Conservation (phyloP, 306 rosid genomes). For the Vigna unguiculata region DNA sequence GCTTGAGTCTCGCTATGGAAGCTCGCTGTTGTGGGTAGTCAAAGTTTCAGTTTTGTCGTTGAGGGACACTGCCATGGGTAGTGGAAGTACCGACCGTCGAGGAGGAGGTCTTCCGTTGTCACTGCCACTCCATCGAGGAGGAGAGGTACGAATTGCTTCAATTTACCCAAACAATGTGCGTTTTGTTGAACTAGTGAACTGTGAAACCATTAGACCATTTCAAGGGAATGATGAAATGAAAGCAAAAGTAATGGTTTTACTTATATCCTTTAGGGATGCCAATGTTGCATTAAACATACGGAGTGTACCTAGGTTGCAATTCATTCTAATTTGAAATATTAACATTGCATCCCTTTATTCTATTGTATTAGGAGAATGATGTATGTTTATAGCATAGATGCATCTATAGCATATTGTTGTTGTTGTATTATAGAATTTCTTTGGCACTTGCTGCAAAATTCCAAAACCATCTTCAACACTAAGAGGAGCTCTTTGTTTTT, state of each 20-base stretch:
- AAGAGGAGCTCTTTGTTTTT: not conserved
- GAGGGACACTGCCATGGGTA: too few species aligned
- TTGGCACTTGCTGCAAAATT: not conserved
- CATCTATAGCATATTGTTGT: not conserved
- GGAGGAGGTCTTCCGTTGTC: too few species aligned
- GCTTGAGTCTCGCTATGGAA: too few species aligned
- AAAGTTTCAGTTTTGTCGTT: too few species aligned
- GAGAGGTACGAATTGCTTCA: too few species aligned
- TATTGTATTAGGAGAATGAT: not conserved
- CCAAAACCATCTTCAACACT: not conserved
- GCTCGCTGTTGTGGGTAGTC: too few species aligned
- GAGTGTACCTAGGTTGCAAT: not conserved
- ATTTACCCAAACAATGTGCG: too few species aligned
- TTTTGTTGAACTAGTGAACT: conserved; percentile 7
- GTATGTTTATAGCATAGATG: not conserved
- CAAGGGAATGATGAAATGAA: not conserved
- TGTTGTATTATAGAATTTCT: not conserved
- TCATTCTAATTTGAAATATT: not conserved
- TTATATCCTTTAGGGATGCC: not conserved
- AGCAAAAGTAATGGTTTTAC: not conserved
- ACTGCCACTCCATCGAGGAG: too few species aligned
- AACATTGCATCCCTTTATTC: not conserved
- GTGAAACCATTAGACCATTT: conserved; percentile 12
- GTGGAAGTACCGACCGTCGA: too few species aligned
- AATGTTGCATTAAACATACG: not conserved